Evolutionary conservation across 805 yeast species (phyloP).

Genomic region (Cyberlindnera mississippiensis): DNA sequence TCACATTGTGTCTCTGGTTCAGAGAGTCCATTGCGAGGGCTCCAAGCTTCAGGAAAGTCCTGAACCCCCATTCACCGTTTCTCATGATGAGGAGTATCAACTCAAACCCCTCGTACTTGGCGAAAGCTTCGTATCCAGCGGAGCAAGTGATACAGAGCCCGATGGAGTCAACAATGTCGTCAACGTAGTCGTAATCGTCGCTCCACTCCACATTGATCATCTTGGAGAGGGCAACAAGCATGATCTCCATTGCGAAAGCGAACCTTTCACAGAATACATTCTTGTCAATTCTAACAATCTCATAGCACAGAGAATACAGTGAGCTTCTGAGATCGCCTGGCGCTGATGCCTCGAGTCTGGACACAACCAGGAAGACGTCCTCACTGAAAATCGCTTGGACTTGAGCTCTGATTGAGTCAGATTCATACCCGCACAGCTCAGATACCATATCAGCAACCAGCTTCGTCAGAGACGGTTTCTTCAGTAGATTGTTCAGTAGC

Average conservation of each 20-base stretch:
- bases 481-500: constrained; percentile 1
- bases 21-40: constrained; percentile 15
- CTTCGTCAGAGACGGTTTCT: not conserved
- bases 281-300: constrained; percentile 8
- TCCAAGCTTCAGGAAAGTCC: constrained; percentile 11
- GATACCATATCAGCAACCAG: constrained; percentile 3
- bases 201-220: not conserved
- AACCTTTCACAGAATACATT: constrained; percentile 2
- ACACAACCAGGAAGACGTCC: constrained; percentile 1
- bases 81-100: constrained; percentile 11
- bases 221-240: constrained; percentile 8
- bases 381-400: constrained; percentile 2
- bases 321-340: not conserved
- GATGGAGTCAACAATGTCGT: constrained; percentile 16
- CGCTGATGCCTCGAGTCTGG: not conserved
- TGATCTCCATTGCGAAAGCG: constrained; percentile 13
- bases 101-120: constrained; percentile 21
- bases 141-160: constrained; percentile 5
- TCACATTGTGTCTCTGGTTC: constrained; percentile 11
- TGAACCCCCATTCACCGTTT: constrained; percentile 10
- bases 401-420: not conserved
- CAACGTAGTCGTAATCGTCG: constrained; percentile 6
- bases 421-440: constrained; percentile 9
- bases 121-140: constrained; percentile 13
- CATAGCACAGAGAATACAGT: constrained; percentile 6